Base-by-base conservation (phyloP, 495 filamentous ascomycete genomes). In the Chaetomidium leptoderma region DNA sequence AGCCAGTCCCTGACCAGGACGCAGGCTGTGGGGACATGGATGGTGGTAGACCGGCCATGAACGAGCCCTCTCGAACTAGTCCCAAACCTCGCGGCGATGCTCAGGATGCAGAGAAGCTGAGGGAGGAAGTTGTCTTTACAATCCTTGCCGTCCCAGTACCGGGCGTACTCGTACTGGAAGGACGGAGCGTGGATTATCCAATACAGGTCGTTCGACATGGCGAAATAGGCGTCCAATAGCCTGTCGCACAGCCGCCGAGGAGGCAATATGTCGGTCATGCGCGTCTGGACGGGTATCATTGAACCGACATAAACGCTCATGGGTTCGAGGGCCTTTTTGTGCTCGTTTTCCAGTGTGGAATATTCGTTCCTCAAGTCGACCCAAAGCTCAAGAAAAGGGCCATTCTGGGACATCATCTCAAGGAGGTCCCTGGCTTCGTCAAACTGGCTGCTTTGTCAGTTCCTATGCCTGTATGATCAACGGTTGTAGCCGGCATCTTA, bases 121-220 rank as follows among this genome's bases (percentile, higher is more conserved):
- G 39, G 39, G 39, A 42, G 39, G 7, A 42, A 42, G 19, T 1
- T n/a, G 39, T 21, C 67, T 24, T 60, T 44, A 33, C 66, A 66
- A 24, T 40, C 44, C 29, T 37, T 53, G 16, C 69, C 64, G 16
- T 63, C 64, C 77, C 74, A 81, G 52, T 76, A 42, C 39, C 23
- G 2, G 17, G 17, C 1, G 11, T 21, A 42, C 39, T 42, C 39
- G 13, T 21, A 2, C 9, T 21, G 4, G 19, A 42, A 42, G 39
- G 17, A 10, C 14, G n/a, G 1, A 10, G 23, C 17, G 39, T 10
- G 39, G 7, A 21, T 7, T 6, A 21, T 42, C 11, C 10, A 17
- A 42, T 42, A 42, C 4, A 37, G 35, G 6, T 16, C 2, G 3
- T 21, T 17, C 13, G 39, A 42, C 16, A 21, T 17, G 19, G 9